Base-by-base conservation (phyloP, 768 basidiomycete species). In the Cystobasidium ongulense region DNA sequence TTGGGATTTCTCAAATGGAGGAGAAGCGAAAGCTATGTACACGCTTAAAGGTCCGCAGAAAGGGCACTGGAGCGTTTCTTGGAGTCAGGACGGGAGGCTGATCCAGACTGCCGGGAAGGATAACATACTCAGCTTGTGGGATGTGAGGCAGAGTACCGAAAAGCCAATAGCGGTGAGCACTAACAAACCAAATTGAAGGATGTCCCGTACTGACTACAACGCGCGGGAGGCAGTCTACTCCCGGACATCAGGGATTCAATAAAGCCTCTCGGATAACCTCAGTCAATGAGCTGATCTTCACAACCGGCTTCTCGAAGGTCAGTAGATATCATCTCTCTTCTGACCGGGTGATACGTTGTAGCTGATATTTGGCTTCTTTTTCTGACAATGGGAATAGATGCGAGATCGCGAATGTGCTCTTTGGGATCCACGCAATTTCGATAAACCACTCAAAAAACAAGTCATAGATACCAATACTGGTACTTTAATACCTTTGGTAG, bases 381-480 rank as follows among this genome's bases (percentile, higher is more conserved):
- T 13, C 43, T n/a, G 43, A 46, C n/a, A 46, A 13, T 46, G 13
- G 43, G 43, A 13, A 43, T 27, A 77, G 73, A 80, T 79, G 0
- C 76, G 82, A 21, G 80, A 81, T 50, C 74, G 82, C 21, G 79
- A 81, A 74, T 80, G 79, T 73, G 76, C 78, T 17, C 65, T 82
- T 21, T 76, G 80, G 41, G 77, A 78, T 63, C 63, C 76, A 1
- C 72, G 75, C 23, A 57, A 66, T 33, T 72, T 75, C 53, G 74
- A 27, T 7, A 75, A 73, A 21, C 21, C 78, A 2, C 29, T 76
- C 66, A 76, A 76, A 68, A 73, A 73, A 13, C 61, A 80, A 63
- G 68, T 76, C 0, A 23, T 83, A 62, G 82, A 83, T 66, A 80
- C 79, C 31, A 78, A 77, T 46, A 80, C 81, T 11, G 78, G 80